Evolutionary conservation across 257 asterid species (phyloP), one percentile per base, ranked within the genome.

Genomic region (Solanum rostratum): DNA sequence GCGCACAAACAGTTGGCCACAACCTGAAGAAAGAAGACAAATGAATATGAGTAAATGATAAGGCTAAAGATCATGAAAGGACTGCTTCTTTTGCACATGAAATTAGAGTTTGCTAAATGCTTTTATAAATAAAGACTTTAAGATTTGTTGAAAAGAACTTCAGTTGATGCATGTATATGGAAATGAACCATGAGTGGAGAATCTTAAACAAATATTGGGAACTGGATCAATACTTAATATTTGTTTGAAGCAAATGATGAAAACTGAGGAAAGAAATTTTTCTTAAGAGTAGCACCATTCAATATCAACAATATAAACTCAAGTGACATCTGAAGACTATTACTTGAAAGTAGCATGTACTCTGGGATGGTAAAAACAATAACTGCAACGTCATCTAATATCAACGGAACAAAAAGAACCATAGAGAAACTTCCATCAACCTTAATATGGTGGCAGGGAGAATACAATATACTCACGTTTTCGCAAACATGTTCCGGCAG

Each of bases 1-100:
- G 98, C 89, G 73, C 92, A 91, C 85, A 97, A 91, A 90, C 97
- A 97, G 91, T 95, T 94, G 24, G 97, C 97, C 76, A 97, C 98
- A 83, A 97, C 99, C 98, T 97, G 85, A 80, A 71, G 71, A 78
- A 74, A 63, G 71, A 88, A 88, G 30, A 82, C 6, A 13, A 69
- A 60, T 57, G 65, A 59, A 82, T 83, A 76, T 50, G 82, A 78
- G 82, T 50, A 78, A 82, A 60, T 3, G 59, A 68, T 39, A 53
- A 33, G 13, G 22, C 81, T 27, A 50, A 11, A 50, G 82, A 50
- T 50, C 45, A 50, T 78, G 63, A 50, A 27, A 50, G 6, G 22
- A 29, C 15, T 78, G 82, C 82, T 27, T 78, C 24, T 78, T 50
- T 76, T 49, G 24, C 45, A 76, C 62, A 16, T 49, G 82, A 76